Conservation (phyloP, 208 protist species). For the Trichomonas tenax region DNA sequence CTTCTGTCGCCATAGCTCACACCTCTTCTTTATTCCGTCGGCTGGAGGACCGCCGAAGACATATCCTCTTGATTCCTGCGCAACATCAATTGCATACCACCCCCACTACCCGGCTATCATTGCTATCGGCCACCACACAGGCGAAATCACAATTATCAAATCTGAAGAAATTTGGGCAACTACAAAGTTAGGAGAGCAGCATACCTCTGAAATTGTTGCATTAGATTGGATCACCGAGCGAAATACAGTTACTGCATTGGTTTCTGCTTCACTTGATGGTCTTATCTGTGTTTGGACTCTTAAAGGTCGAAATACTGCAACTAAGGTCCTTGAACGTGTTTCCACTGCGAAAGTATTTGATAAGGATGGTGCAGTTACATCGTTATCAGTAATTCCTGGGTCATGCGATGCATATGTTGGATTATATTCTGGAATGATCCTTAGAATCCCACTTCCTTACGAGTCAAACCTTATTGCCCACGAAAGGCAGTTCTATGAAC, state of each 20-base stretch:
- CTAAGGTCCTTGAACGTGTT: not conserved
- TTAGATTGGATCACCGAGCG: not conserved
- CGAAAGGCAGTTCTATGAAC: not conserved
- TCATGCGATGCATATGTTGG: not conserved
- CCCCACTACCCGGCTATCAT: conserved; percentile 11
- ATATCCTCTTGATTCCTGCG: not conserved
- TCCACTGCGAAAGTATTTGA: not conserved
- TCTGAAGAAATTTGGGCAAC: not conserved
- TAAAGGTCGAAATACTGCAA: not conserved
- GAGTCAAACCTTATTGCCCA: not conserved
- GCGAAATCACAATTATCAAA: not conserved
- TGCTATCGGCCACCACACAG: not conserved
- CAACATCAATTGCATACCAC: not conserved
- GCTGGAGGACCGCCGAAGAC: not conserved
- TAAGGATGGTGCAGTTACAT: not conserved
- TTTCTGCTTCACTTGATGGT: not conserved
- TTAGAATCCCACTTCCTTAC: not conserved
- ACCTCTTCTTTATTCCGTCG: not conserved
- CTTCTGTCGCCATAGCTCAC: not conserved
- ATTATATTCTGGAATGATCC: not conserved
- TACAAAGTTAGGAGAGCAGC: not conserved
- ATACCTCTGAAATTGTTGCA: not conserved
- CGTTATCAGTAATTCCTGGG: not conserved
- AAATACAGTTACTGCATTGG: not conserved
- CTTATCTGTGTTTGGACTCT: not conserved